Conservation (phyloP, 2,329 filamentous ascomycete genomes). For the Penicillium sp. region DNA sequence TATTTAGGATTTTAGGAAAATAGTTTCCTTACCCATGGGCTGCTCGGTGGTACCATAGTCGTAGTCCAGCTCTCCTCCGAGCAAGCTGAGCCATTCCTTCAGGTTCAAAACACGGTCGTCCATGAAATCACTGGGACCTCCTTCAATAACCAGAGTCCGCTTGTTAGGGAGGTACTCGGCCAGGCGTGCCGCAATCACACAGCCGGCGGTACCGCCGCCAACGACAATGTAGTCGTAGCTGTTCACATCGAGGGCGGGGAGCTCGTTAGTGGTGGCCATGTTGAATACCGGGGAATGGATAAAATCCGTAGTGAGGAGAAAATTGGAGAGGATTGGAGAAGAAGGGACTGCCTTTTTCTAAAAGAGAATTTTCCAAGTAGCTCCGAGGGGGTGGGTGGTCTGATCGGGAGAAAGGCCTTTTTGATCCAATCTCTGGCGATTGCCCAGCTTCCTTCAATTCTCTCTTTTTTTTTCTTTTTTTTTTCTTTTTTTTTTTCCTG, state of each 20-base stretch:
- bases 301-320: conserved; percentile 2
- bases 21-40: conserved; percentile 61
- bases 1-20: not conserved
- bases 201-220: conserved; percentile 81
- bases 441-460: conserved; percentile 10
- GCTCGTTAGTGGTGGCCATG: conserved; percentile 64
- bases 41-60: conserved; percentile 88
- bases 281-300: conserved; percentile 27
- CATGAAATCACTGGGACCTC: conserved; percentile 83
- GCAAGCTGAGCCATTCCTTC: conserved; percentile 79
- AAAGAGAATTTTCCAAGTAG: not conserved
- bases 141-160: conserved; percentile 79
- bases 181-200: conserved; percentile 75
- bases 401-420: conserved; percentile 11
- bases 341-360: not conserved
- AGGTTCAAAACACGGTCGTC: conserved; percentile 83
- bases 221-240: conserved; percentile 82
- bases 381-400: conserved; percentile 2
- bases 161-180: conserved; percentile 81
- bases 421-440: conserved; percentile 9
- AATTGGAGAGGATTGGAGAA: conserved; percentile 3
- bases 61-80: conserved; percentile 86
- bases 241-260: conserved; percentile 62
- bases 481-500: conserved; percentile 11
- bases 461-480: conserved; percentile 13